Evolutionary conservation across 2,329 filamentous ascomycete genomes (phyloP), one percentile per base, ranked within the genome.

Genomic region (Epichloe sylvatica): DNA sequence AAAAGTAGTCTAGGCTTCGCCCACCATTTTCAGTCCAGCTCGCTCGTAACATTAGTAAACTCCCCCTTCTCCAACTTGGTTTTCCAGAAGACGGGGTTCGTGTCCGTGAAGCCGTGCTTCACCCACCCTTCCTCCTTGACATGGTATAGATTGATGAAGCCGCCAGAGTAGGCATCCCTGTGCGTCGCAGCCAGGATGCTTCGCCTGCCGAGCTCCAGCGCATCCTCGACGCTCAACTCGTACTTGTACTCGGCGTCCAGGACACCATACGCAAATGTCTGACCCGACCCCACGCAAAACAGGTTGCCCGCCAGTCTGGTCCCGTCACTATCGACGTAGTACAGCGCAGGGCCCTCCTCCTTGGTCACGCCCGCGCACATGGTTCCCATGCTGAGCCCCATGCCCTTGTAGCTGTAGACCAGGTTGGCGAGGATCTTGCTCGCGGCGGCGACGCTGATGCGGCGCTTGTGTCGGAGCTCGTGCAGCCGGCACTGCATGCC

Each of bases 11-110:
- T 30, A 30, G 30, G 30, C 30, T 30, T 30, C 3, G 2, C 2
- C 7, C 23, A 6, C 23, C 23, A 25, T 8, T 25, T 25, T 25
- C 34, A 57, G 45, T 77, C 77, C 64, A 94, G 67, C 62, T 82
- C 73, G 60, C 84, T 86, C 51, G 87, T 94, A 49, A 96, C 90
- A 67, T 96, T 96, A 56, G 84, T 91, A 70, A 98, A 98, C 75
- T 98, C 92, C 90, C 90, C 90, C 80, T 94, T 94, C 68, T 95
- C 85, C 63, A 98, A 72, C 81, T 98, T 98, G 46, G 90, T 96
- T 77, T 94, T 85, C 92, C 92, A 98, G 83, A 98, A 98, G 65
- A 97, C 94, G 42, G 91, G 91, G 75, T 97, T 96, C 60, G 91
- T 97, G 70, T 98, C 92, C 64, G 76, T 89, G 78, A 98, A 98